Evolutionary conservation across 148 eudicot species (phyloP).

Genomic region (Amaranthus cruentus): DNA sequence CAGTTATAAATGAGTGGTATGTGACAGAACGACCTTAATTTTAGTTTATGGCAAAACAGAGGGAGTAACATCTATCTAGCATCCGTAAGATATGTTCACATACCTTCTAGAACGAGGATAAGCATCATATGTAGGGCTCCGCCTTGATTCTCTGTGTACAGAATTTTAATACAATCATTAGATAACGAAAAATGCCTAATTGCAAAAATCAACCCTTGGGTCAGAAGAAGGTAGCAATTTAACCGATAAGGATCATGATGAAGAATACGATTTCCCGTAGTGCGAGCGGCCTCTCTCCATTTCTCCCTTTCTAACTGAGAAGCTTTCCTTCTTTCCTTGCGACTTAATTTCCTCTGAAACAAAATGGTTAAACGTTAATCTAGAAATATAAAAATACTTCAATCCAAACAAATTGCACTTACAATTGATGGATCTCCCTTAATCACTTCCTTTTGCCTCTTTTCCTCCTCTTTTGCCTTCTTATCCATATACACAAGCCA

Average conservation of each 20-base stretch:
- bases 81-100: not conserved
- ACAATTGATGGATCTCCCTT: slow-evolving; percentile 99
- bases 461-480: slow-evolving; percentile 95
- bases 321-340: slow-evolving; percentile 92
- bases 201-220: not conserved
- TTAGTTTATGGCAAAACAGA: too few species aligned
- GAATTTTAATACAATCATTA: slow-evolving; percentile 11
- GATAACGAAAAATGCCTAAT: not conserved
- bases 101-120: slow-evolving; percentile 88
- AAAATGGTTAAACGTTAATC: slow-evolving; percentile 4
- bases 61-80: too few species aligned
- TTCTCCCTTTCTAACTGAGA: slow-evolving; percentile 91
- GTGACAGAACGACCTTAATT: too few species aligned
- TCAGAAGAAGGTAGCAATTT: not conserved
- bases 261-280: slow-evolving; percentile 49
- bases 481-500: slow-evolving; percentile 99
- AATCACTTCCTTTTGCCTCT: slow-evolving; percentile 91
- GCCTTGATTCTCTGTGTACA: slow-evolving; percentile 68
- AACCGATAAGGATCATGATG: slow-evolving; percentile 83
- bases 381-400: not conserved
- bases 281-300: slow-evolving; percentile 72
- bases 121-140: slow-evolving; percentile 96
- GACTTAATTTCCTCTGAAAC: slow-evolving; percentile 77
- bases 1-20: too few species aligned
- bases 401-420: slow-evolving; percentile 31